Evolutionary conservation across 371 early-diverging fungal genomes (phyloP).

Genomic region (Mortierella sp.): DNA sequence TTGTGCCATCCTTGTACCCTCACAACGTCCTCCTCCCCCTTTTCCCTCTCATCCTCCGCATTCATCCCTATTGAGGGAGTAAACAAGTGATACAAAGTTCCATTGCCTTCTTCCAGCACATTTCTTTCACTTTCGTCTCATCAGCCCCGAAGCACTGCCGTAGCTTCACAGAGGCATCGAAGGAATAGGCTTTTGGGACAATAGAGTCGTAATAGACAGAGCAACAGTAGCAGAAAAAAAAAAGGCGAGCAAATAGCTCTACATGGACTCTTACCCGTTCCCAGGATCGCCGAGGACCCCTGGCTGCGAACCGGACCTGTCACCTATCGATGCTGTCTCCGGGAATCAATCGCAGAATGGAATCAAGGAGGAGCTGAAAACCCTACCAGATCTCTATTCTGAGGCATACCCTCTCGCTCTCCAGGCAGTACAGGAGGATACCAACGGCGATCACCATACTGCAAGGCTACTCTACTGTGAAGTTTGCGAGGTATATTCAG

Average conservation of each 20-base stretch:
- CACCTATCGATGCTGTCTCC: constrained; percentile 21
- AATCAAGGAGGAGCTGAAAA: not conserved
- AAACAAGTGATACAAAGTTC: not conserved
- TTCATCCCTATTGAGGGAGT: constrained; percentile 1
- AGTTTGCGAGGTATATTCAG: constrained; percentile 62
- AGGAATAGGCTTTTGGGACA: not conserved
- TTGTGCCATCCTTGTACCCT: not conserved
- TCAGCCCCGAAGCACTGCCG: not conserved
- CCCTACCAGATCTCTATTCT: constrained; percentile 54
- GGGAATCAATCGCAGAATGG: constrained; percentile 4
- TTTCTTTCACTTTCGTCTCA: not conserved
- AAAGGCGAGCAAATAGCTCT: not conserved
- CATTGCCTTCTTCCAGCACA: not conserved
- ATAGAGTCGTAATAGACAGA: not conserved
- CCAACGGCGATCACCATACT: constrained; percentile 59
- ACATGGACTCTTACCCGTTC: constrained; percentile 33
- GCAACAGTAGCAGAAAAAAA: not conserved
- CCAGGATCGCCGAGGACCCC: constrained; percentile 27
- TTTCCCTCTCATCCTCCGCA: not conserved
- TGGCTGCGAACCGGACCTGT: constrained; percentile 31
- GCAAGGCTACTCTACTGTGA: constrained; percentile 63
- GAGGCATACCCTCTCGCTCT: constrained; percentile 64
- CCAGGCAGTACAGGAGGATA: constrained; percentile 66
- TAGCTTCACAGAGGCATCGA: not conserved
- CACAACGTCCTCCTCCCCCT: too few species aligned